Evolutionary conservation across 2,329 filamentous ascomycete genomes (phyloP), one percentile per base, ranked within the genome.

Genomic region (Pseudogymnoascus sp.): DNA sequence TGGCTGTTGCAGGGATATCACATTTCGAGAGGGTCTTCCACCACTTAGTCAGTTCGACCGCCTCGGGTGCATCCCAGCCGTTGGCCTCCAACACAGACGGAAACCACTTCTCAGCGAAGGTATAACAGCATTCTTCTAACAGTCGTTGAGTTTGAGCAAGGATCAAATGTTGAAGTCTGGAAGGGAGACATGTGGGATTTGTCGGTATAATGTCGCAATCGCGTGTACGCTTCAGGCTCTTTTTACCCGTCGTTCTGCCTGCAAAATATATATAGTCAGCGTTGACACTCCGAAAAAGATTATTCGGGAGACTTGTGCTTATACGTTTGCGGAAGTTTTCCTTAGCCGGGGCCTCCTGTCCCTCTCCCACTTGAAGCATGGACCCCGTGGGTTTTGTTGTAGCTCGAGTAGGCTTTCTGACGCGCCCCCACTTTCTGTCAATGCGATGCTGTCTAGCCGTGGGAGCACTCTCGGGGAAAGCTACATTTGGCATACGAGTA

Each of bases 271-370:
- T 60, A 13, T 42, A 5, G 42, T 31, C 15, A 44, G 31, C 31
- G 62, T 55, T 12, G 60, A 12, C 42, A 59, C 41, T 58, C n/a
- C n/a, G 13, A 58, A 8, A 48, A 48, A 31, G 5, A 58, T 61
- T 41, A 61, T 59, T 63, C 1, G 42, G 44, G 44, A 61, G 59
- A 61, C 31, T 63, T 63, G 35, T 63, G n/a, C 61, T 44, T 59
- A 13, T 63, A 63, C 59, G 35, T 63, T 39, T 60, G 29, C 29
- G 44, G 36, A 63, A 38, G 35, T 36, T 25, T 61, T 63, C 59
- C 27, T 61, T 61, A 33, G 59, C 15, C 36, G 12, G 15, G 42
- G 44, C 33, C 36, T 63, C 58, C 15, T 61, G n/a, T 41, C 58
- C 58, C 10, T 13, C 44, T 35, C 59, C 59, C 12, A 59, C 44